These are phyloP conservation scores for Candida taoyuanica DNA, from an alignment of 805 yeast genomes.

Conservation along the genomic window DNA sequence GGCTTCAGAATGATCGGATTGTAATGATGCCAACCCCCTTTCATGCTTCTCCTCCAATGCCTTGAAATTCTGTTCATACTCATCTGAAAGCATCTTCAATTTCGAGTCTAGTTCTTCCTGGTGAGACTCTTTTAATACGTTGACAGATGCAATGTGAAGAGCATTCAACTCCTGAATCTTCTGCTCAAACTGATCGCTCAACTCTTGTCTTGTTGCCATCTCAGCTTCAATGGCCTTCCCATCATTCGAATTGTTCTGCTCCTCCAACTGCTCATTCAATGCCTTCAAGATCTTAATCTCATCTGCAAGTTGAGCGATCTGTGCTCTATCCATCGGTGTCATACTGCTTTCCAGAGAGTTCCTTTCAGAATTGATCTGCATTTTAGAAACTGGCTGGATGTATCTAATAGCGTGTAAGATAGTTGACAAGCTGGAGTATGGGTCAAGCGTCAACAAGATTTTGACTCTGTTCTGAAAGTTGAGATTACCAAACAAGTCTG, in stretches of 20 bases:
- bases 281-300: conserved; percentile 20
- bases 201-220: conserved; percentile 28
- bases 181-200: conserved; percentile 29
- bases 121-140: conserved; percentile 29
- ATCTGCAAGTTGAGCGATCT: conserved; percentile 12
- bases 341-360: conserved; percentile 15
- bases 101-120: conserved; percentile 28
- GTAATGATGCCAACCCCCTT: not conserved
- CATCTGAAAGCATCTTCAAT: conserved; percentile 28
- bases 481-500: conserved; percentile 32
- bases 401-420: conserved; percentile 26
- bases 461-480: conserved; percentile 21
- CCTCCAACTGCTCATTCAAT: conserved; percentile 17
- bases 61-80: conserved; percentile 30
- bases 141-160: conserved; percentile 30
- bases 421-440: conserved; percentile 20
- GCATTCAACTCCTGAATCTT: conserved; percentile 34
- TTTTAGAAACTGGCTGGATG: conserved; percentile 26
- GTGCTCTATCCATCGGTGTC: conserved; percentile 3
- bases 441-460: conserved; percentile 26
- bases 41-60: conserved; percentile 19
- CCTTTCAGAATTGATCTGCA: conserved; percentile 20
- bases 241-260: conserved; percentile 24
- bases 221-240: conserved; percentile 22
- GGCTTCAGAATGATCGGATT: not conserved